Conservation (phyloP, 441 rosid species). For the Eutrema salsugineum region DNA sequence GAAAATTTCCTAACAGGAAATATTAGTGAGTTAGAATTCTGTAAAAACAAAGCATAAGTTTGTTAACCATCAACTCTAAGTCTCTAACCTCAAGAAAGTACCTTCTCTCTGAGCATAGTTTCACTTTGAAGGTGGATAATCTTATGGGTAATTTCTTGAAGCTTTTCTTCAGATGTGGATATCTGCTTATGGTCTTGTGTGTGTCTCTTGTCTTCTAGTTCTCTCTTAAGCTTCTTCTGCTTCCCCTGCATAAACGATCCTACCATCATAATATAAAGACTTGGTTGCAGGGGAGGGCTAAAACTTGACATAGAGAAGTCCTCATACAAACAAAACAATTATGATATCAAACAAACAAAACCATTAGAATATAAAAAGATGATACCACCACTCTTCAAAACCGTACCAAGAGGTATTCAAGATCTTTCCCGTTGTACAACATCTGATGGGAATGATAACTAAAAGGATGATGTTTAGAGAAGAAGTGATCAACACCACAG, state of each 20-base stretch:
- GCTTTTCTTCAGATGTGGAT: conserved; percentile 53
- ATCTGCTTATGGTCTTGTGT: conserved; percentile 32
- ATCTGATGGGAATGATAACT: conserved; percentile 67
- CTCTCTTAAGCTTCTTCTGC: conserved; percentile 44
- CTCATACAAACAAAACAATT: background rate
- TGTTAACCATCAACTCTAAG: conserved; percentile 4
- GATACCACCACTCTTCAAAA: background rate
- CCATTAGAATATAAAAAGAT: background rate
- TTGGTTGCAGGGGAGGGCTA: background rate
- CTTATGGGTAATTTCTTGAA: conserved; percentile 47
- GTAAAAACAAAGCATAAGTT: background rate
- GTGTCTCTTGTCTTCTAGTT: conserved; percentile 44
- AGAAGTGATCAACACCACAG: conserved; percentile 79
- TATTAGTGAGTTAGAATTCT: background rate
- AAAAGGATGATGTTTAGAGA: conserved; percentile 63
- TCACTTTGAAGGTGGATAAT: conserved; percentile 52
- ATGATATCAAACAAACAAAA: background rate
- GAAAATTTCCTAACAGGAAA: background rate
- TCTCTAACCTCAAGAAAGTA: conserved; percentile 21
- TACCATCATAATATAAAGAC: background rate
- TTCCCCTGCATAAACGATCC: conserved; percentile 43
- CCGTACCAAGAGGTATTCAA: conserved; percentile 62
- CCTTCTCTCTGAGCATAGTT: conserved; percentile 57
- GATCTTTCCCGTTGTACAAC: conserved; percentile 57
- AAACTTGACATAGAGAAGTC: background rate